phyloP scores from a whole-genome alignment of 352 stramenopile species.

The Pythium sp. region DNA sequence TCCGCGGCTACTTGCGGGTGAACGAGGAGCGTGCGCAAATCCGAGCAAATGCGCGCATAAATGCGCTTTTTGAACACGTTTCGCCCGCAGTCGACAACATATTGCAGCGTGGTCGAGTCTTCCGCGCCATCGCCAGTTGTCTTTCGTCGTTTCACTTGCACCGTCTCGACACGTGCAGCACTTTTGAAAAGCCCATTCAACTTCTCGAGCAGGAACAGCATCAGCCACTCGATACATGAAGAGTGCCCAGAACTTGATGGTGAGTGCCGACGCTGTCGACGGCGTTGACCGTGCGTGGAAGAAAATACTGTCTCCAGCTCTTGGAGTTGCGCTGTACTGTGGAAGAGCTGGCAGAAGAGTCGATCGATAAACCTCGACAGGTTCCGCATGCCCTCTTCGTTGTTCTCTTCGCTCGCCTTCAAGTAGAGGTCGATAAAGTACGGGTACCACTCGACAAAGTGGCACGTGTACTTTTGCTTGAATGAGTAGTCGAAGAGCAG shows the following conservation, averaged over 20 bases:
- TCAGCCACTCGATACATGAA: slow-evolving; percentile 60
- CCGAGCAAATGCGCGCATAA: slow-evolving; percentile 77
- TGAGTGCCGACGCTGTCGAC: slow-evolving; percentile 5
- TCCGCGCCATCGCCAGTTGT: slow-evolving; percentile 3
- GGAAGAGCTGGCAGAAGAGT: slow-evolving; percentile 84
- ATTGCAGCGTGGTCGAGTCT: slow-evolving; percentile 9
- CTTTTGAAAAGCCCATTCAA: slow-evolving; percentile 62
- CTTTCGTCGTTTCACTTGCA: slow-evolving; percentile 30
- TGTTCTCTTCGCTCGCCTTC: slow-evolving; percentile 60
- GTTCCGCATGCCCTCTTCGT: slow-evolving; percentile 72
- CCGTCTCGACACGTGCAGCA: slow-evolving; percentile 54
- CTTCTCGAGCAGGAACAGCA: slow-evolving; percentile 66
- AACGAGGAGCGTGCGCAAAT: slow-evolving; percentile 73
- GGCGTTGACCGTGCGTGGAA: slow-evolving; percentile 4
- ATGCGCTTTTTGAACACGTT: slow-evolving; percentile 79
- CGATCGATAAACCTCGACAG: slow-evolving; percentile 81
- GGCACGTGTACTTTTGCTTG: slow-evolving; percentile 78
- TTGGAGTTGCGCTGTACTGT: slow-evolving; percentile 71
- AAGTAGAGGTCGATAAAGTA: slow-evolving; percentile 78
- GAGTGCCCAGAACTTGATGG: slow-evolving; percentile 1
- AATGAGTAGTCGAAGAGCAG: slow-evolving; percentile 78
- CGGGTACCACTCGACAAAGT: slow-evolving; percentile 81
- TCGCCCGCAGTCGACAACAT: slow-evolving; percentile 55
- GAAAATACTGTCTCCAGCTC: slow-evolving; percentile 57
- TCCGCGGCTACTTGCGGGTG: slow-evolving; percentile 59